Base-by-base conservation (phyloP, 2,329 filamentous ascomycete genomes). In the Fusarium incarnatum region DNA sequence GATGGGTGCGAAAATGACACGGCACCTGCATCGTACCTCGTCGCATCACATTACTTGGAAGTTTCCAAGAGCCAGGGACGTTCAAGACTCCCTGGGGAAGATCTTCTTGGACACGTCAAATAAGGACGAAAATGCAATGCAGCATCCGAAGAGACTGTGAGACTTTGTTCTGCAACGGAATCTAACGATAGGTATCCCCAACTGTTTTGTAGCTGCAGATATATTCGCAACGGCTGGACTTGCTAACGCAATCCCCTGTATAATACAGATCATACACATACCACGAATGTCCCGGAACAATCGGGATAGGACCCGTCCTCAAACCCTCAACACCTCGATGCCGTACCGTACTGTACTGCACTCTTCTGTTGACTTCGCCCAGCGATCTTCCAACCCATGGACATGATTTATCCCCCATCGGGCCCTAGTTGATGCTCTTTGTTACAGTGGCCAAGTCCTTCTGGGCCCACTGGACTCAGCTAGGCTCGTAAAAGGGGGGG, bases 1-100 rank as follows among this genome's bases (percentile, higher is more conserved):
- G 54, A 68, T 57, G 42, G 54, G 64, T 67, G 48, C 53, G 52
- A 62, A 69, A 72, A 72, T 59, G 68, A 52, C 60, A 70, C 60
- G 60, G 68, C 68, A 70, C 60, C 47, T 71, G 68, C 45, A 68
- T 54, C 46, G 45, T 28, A 48, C 28, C 28, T 22, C 28, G 34
- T 49, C 47, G 22, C 48, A 27, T 25, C 32, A 23, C 48, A 40
- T 52, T 34, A 22, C 15, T 23, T 57, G 11, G 34, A 63, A 22
- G 18, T 64, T 25, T 20, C 59, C 20, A 28, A 40, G 48, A 46
- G 23, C 34, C 53, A 56, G 56, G 44, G 41, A 49, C 34, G 40
- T 18, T 40, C 57, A 64, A 68, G 46, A 22, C 30, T 64, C 56
- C 67, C 67, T 12, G 42, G 67, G 32, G 50, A 55, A 68, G 56